phyloP scores from a whole-genome alignment of 345 rosid genomes.

The Pugionium cornutum region DNA sequence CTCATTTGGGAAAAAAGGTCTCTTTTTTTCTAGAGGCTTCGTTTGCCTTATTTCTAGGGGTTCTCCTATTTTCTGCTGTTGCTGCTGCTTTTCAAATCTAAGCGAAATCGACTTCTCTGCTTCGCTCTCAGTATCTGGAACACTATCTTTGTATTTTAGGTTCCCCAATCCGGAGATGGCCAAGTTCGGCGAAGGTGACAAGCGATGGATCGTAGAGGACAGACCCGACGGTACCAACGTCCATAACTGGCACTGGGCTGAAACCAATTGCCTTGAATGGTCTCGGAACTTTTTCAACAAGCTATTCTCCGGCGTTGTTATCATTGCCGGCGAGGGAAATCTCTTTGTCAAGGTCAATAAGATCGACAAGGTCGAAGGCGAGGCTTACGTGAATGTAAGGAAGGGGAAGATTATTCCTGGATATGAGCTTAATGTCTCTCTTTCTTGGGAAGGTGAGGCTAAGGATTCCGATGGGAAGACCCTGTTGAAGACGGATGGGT shows the following conservation, averaged over 20 bases:
- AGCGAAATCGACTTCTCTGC: constrained; percentile 16
- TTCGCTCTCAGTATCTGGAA: constrained; percentile 1
- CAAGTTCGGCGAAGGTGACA: constrained; percentile 93
- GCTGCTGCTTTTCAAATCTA: constrained; percentile 24
- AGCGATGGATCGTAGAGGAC: constrained; percentile 97
- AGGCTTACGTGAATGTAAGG: constrained; percentile 88
- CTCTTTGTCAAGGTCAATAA: constrained; percentile 58
- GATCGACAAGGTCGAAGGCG: constrained; percentile 85
- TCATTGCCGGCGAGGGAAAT: constrained; percentile 70
- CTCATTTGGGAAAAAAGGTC: background rate
- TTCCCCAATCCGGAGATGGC: constrained; percentile 53
- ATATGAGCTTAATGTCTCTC: constrained; percentile 62
- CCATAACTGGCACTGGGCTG: constrained; percentile 99
- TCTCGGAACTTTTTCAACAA: constrained; percentile 61
- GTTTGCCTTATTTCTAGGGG: constrained; percentile 17
- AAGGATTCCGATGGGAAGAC: constrained; percentile 67
- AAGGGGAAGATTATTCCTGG: constrained; percentile 98
- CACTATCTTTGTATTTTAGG: constrained; percentile 5
- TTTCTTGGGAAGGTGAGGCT: constrained; percentile 92
- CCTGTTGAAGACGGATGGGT: constrained; percentile 65
- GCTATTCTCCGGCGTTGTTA: constrained; percentile 49
- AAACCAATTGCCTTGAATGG: constrained; percentile 90
- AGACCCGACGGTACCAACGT: constrained; percentile 93
- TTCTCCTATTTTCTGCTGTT: constrained; percentile 8
- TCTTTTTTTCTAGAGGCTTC: constrained; percentile 36